Evolutionary conservation across 495 filamentous ascomycete genomes (phyloP).

Genomic region (Penicillium silybi): DNA sequence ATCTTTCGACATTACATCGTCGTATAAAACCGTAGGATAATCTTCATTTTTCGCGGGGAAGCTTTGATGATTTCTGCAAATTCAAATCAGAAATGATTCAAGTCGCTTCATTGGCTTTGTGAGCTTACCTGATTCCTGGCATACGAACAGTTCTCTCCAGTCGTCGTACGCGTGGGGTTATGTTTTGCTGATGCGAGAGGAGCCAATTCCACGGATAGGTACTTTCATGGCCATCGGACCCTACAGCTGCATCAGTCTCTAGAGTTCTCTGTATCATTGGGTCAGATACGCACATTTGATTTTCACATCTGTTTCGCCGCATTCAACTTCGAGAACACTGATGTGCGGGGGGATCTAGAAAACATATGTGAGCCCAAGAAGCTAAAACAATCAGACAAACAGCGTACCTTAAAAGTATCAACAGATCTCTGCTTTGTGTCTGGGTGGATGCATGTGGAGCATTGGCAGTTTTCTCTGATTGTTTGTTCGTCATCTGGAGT

Average conservation of each 20-base stretch:
- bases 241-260: conserved; percentile 23
- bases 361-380: neutral
- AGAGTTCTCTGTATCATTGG: neutral
- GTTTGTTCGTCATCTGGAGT: neutral
- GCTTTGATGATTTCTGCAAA: neutral
- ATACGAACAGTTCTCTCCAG: neutral
- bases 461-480: conserved; percentile 77
- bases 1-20: conserved; percentile 55
- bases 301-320: conserved; percentile 6
- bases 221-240: conserved; percentile 51
- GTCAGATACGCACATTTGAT: conserved; percentile 26
- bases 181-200: conserved; percentile 18
- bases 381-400: neutral
- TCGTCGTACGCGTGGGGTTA: neutral
- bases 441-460: conserved; percentile 65
- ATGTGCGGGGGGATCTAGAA: conserved; percentile 53
- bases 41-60: conserved; percentile 8
- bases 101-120: neutral
- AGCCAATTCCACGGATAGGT: conserved; percentile 53
- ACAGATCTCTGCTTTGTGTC: conserved; percentile 72
- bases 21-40: conserved; percentile 53
- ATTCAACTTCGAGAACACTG: conserved; percentile 24
- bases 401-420: conserved; percentile 63
- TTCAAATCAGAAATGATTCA: neutral
- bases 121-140: neutral